Base-by-base conservation (phyloP, 106 monocot species). In the Apostasia ramifera region DNA sequence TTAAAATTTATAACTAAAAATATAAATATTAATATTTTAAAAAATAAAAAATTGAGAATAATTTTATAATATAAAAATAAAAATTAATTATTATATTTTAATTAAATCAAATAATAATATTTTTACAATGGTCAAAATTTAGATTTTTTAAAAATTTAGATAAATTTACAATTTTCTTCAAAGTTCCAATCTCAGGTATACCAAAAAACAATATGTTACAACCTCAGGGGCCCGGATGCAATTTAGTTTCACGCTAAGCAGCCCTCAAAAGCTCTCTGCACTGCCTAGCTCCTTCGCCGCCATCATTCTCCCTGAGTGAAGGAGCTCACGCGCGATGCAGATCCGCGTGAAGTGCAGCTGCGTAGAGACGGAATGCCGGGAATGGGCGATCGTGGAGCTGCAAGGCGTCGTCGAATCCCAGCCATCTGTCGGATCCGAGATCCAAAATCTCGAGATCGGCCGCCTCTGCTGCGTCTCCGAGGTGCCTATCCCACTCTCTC, bases 331-430 rank as follows among this genome's bases (percentile, higher is more conserved):
- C 1, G 64, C 38, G 47, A 97, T 97, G 92, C 77, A 97, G 77
- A 97, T 97, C 70, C 73, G 66, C 51, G 72, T 97, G 43, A 80
- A 67, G 73, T 97, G 95, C 78, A 63, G 38, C 53, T 97, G 95
- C 72, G 81, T 77, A 12, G 80, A 77, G 10, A 78, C 55, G 10
- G 42, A 37, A 6, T 97, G 89, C 80, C 63, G 73, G 42, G 92
- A 97, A 62, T 97, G 95, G 92, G 92, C 95, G 6, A 78, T 97
- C 70, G 69, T 97, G 46, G 95, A 97, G 78, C 73, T 91, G 43
- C 95, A 95, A 71, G 91, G 95, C 73, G 81, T 84, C 12, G 84
- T 95, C 8, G 88, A 91, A 63, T 63, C 89, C 1, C 86, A 89
- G 74, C 74, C 81, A 1, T 80, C 84, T 70, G 53, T 89, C 72